Evolutionary conservation across 805 yeast species (phyloP).

Genomic region (Saturnispora quitensis): DNA sequence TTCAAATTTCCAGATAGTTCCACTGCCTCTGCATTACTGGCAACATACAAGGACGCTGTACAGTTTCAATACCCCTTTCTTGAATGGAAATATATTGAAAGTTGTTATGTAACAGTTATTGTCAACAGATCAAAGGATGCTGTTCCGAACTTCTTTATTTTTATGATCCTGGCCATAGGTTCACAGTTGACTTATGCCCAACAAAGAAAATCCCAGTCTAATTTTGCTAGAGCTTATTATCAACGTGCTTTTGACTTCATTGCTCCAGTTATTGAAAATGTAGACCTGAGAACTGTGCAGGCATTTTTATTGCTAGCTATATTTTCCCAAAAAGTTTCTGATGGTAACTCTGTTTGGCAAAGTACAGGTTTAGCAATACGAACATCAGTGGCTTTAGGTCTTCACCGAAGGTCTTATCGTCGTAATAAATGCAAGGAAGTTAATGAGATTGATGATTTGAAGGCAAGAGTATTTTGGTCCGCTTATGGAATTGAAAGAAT

Average conservation of each 20-base stretch:
- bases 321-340: constrained; percentile 29
- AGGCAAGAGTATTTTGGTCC: constrained; percentile 28
- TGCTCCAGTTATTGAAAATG: constrained; percentile 17
- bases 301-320: constrained; percentile 25
- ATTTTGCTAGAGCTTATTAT: constrained; percentile 24
- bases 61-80: constrained; percentile 30
- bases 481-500: constrained; percentile 30
- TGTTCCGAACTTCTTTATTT: constrained; percentile 21
- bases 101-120: constrained; percentile 17
- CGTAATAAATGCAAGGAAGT: constrained; percentile 3
- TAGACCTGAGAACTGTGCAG: constrained; percentile 25
- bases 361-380: constrained; percentile 26
- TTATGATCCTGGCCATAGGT: constrained; percentile 28
- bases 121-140: constrained; percentile 12
- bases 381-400: constrained; percentile 25
- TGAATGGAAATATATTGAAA: constrained; percentile 23
- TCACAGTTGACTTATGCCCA: constrained; percentile 17
- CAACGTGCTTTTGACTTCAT: constrained; percentile 25
- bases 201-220: constrained; percentile 5
- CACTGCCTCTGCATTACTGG: constrained; percentile 14
- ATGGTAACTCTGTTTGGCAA: constrained; percentile 28
- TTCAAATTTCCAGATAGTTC: constrained; percentile 18
- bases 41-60: constrained; percentile 23
- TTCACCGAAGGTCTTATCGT: constrained; percentile 24
- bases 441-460: constrained; percentile 16